Percentiles rank a stretch among this genome's conserved stretches.
Evolutionary conservation across 208 protist genomes (phyloP).

Genomic region (Acanthamoeba lenticulata): DNA sequence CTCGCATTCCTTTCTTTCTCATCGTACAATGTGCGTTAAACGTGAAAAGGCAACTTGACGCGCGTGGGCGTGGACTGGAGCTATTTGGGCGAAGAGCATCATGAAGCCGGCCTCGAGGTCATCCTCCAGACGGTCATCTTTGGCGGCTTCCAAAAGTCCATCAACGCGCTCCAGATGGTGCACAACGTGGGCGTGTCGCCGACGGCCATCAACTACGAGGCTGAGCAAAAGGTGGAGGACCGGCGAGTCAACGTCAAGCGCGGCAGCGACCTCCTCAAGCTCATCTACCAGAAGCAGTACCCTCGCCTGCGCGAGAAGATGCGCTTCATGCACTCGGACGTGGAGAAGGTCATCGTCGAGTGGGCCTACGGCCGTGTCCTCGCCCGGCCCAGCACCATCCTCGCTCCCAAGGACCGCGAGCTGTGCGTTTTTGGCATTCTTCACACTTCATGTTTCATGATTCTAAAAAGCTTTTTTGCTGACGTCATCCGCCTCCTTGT

Average conservation of each 20-base stretch:
- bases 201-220: background rate
- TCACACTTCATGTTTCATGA: background rate
- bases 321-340: background rate
- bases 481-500: background rate
- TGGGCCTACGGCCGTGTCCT: conserved; percentile 7
- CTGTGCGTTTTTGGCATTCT: background rate
- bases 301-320: conserved; percentile 14
- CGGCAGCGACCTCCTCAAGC: background rate
- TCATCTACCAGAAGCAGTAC: conserved; percentile 31
- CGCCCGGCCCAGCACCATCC: background rate
- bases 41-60: background rate
- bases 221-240: background rate
- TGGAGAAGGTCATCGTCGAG: background rate
- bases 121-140: conserved; percentile 13
- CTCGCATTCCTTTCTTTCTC: too few species aligned
- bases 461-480: background rate
- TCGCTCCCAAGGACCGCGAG: background rate
- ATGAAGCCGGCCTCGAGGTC: background rate
- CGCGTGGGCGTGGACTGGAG: conserved; percentile 3
- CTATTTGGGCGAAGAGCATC: background rate
- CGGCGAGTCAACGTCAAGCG: background rate
- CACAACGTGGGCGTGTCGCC: background rate
- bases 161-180: conserved; percentile 17
- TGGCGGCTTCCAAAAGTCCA: background rate
- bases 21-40: too few species aligned